phyloP scores from a whole-genome alignment of 2,329 filamentous ascomycete species.

The Ascochyta fabae region DNA sequence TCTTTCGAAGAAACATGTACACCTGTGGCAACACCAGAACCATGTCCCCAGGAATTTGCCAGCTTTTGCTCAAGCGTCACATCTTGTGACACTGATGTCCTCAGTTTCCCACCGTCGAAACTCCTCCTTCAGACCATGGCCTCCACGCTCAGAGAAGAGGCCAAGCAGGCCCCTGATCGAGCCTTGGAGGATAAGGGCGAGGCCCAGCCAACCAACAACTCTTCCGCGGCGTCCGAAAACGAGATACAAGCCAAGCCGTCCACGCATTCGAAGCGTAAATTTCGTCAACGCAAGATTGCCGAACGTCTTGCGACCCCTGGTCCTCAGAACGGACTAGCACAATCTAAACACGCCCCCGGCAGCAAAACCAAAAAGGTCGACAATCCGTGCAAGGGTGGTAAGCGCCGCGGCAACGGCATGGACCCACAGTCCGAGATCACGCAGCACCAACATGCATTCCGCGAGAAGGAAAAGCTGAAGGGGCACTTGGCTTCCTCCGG shows the following conservation, averaged over 20 bases:
- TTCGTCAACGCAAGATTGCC: background rate
- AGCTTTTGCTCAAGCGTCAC: background rate
- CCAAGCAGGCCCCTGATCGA: background rate
- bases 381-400: background rate
- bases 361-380: background rate
- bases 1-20: background rate
- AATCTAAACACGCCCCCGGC: background rate
- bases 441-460: background rate
- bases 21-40: background rate
- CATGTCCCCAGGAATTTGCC: background rate
- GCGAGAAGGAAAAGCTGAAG: background rate
- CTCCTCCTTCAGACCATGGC: background rate
- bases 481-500: background rate
- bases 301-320: background rate
- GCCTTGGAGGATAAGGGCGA: background rate
- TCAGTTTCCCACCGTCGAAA: background rate
- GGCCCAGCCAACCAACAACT: background rate
- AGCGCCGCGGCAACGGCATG: background rate
- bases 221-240: background rate
- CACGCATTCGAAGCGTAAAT: background rate
- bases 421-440: background rate
- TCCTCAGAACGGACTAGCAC: background rate
- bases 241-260: background rate
- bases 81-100: background rate
- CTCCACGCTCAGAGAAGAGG: background rate